Conservation (phyloP, 352 stramenopile genomes). For the Phytophthora sojae region DNA sequence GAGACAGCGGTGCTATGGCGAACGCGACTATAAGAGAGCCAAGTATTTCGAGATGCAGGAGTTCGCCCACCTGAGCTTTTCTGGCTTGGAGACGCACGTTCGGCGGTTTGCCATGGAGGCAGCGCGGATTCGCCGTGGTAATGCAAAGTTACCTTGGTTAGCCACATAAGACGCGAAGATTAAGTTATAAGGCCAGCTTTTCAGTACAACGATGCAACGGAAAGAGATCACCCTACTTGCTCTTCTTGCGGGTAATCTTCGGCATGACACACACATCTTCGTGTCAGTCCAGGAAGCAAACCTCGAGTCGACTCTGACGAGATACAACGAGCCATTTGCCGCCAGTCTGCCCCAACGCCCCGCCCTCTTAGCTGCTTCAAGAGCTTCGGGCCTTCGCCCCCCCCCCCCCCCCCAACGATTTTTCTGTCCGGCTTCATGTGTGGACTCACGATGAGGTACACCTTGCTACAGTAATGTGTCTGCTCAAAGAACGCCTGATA, state of each 20-base stretch:
- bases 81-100: constrained; percentile 34
- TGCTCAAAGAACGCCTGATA: too few species aligned
- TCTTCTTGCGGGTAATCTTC: too few species aligned
- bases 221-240: too few species aligned
- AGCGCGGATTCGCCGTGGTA: constrained; percentile 1
- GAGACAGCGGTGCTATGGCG: constrained; percentile 65
- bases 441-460: neutral
- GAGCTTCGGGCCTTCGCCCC: too few species aligned
- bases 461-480: too few species aligned
- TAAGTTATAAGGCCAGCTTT: neutral
- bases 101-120: constrained; percentile 46
- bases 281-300: too few species aligned
- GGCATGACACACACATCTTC: too few species aligned
- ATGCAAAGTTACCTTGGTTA: neutral
- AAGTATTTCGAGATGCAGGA: constrained; percentile 43
- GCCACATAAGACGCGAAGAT: neutral
- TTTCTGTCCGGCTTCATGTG: neutral
- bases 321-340: too few species aligned
- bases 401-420: neutral
- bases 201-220: too few species aligned
- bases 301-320: too few species aligned
- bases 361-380: too few species aligned
- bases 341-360: too few species aligned
- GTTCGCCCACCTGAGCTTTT: constrained; percentile 34
- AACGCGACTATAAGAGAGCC: constrained; percentile 32